Conservation (phyloP, 148 eudicot species). For the Rhododendron simsii region DNA sequence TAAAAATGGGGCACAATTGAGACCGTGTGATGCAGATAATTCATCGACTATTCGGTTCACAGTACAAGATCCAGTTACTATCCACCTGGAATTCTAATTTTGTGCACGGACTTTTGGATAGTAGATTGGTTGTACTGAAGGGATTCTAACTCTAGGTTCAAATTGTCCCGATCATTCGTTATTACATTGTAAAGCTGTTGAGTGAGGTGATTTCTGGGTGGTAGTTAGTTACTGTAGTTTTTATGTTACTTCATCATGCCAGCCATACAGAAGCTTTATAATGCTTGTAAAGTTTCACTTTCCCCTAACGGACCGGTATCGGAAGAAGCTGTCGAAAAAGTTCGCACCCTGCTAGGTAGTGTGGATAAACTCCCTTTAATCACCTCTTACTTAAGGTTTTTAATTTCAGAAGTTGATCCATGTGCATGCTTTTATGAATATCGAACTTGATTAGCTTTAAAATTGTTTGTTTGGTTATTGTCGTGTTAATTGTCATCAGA, state of each 20-base stretch:
- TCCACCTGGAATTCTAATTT: conserved; percentile 5
- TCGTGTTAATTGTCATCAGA: background rate
- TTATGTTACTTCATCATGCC: conserved; percentile 57
- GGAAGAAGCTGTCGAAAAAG: conserved; percentile 79
- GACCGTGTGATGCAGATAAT: conserved; percentile 10
- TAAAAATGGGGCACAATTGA: conserved; percentile 4
- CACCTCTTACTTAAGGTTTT: conserved; percentile 3
- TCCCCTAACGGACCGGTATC: conserved; percentile 76
- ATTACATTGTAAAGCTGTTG: background rate
- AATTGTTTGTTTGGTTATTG: background rate
- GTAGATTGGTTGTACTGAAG: background rate
- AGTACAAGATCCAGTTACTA: conserved; percentile 14
- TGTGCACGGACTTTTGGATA: background rate
- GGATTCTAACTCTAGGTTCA: conserved; percentile 2
- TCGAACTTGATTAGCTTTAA: background rate
- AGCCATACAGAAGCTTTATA: conserved; percentile 83
- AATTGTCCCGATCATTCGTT: background rate
- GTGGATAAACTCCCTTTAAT: background rate
- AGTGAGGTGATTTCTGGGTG: conserved; percentile 8
- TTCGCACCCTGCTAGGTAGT: conserved; percentile 77
- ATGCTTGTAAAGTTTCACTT: conserved; percentile 91
- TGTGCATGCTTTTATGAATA: background rate
- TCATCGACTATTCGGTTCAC: conserved; percentile 3
- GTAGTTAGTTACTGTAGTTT: conserved; percentile 3
- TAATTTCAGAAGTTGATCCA: background rate